Evolutionary conservation across 768 basidiomycete genomes (phyloP), one percentile per base, ranked within the genome.

Genomic region (Cystobasidium ongulense): DNA sequence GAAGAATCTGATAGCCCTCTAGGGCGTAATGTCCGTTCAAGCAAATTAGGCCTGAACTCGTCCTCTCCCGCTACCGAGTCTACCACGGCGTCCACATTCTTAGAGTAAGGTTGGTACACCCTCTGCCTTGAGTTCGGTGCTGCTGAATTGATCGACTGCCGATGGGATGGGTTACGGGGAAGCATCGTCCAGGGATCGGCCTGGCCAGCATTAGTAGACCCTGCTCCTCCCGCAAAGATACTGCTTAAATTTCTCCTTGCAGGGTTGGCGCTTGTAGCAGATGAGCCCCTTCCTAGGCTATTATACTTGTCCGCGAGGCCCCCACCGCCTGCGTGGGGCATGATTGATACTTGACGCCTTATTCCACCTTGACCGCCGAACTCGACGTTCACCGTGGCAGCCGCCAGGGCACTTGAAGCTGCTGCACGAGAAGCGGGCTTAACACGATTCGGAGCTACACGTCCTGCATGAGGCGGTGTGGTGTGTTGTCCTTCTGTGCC

Each of bases 301-400:
- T 46, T 54, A 33, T 63, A 76, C 13, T 18, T 35, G 1, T 25
- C 62, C 36, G 73, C 63, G 25, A 36, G 36, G 3, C 31, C 67
- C 4, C 59, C 50, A 21, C 50, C 59, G 18, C 31, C 52, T 8
- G 33, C 17, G 38, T 33, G 31, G 23, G 73, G 38, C 54, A 38
- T 68, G 39, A 33, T 27, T 15, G 73, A 74, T 0, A 68, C 63
- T 27, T 74, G 74, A 21, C 75, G 68, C 2, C 77, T 72, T 1
- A 78, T 74, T 0, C 68, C 72, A 0, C 74, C 75, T 50, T 54
- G 82, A 1, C 90, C 89, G 1, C 88, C 90, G 81, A 97, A 98
- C 83, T 96, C 94, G 71, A 99, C 95, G 73, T 93, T 96, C 77
- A 98, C 94, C 0, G 92, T 93, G 62, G 90, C 94, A 1, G 90